These are phyloP conservation scores for Podaxis sp. DNA, from an alignment of 768 basidiomycete genomes.

Conservation along the genomic window DNA sequence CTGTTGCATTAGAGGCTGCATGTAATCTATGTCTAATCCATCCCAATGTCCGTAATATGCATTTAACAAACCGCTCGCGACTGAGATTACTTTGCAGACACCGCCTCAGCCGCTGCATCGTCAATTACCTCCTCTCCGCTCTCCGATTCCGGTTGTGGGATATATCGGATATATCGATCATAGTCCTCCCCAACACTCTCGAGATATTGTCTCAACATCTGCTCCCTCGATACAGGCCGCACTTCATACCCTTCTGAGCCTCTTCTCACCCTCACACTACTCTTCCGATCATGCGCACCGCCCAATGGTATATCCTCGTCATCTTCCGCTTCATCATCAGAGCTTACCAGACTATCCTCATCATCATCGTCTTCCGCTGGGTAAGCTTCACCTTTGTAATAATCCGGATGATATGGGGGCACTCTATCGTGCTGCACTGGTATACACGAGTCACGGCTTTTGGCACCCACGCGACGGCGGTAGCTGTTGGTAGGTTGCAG, in stretches of 20 bases:
- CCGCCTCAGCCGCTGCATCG: conserved; percentile 21
- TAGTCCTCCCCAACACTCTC: conserved; percentile 49
- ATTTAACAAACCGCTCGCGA: not conserved
- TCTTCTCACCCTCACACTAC: conserved; percentile 42
- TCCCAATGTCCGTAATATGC: not conserved
- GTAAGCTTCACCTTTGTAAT: conserved; percentile 37
- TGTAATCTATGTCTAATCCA: conserved; percentile 6
- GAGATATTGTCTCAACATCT: conserved; percentile 59
- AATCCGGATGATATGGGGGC: conserved; percentile 80
- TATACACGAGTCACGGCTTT: conserved; percentile 11
- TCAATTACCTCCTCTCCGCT: conserved; percentile 41
- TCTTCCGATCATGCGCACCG: conserved; percentile 3
- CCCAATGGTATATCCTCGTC: conserved; percentile 14
- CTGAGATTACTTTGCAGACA: not conserved
- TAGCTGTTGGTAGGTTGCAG: conserved; percentile 62
- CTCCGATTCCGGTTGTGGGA: conserved; percentile 51
- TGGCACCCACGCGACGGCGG: conserved; percentile 21
- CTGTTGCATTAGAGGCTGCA: not conserved
- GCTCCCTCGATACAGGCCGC: conserved; percentile 57
- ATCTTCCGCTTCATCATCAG: conserved; percentile 26
- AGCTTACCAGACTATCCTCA: conserved; percentile 24
- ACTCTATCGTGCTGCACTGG: conserved; percentile 25
- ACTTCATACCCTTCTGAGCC: conserved; percentile 88
- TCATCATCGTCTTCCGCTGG: conserved; percentile 26
- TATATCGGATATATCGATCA: conserved; percentile 67